These are phyloP conservation scores for Hygrocybe coccinea DNA, from an alignment of 768 basidiomycete species.

Conservation along the genomic window DNA sequence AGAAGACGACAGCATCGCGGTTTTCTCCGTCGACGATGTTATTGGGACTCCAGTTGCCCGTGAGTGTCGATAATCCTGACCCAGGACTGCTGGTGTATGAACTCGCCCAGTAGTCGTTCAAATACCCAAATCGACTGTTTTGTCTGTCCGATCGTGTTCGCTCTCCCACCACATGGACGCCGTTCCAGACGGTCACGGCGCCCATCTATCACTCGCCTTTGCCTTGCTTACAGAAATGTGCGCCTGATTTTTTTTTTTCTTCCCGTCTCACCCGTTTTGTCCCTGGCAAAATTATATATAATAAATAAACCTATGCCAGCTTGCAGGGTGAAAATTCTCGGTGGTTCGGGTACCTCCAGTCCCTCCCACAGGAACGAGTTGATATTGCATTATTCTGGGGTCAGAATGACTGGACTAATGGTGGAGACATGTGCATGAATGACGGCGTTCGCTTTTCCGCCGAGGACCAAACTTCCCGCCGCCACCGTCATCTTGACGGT, in stretches of 20 bases:
- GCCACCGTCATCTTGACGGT: slow-evolving; percentile 23
- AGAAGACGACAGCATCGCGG: slow-evolving; percentile 30
- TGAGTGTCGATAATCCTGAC: slow-evolving; percentile 22
- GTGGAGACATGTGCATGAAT: no score
- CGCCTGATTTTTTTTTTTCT: slow-evolving; percentile 8
- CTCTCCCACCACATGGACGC: slow-evolving; percentile 41
- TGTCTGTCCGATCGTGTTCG: slow-evolving; percentile 56
- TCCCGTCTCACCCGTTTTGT: slow-evolving; percentile 5
- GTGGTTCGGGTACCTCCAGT: slow-evolving; percentile 65
- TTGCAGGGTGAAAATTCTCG: slow-evolving; percentile 44
- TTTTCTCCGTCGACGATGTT: slow-evolving; percentile 29
- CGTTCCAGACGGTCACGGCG: slow-evolving; percentile 51
- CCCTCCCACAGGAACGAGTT: slow-evolving; percentile 48
- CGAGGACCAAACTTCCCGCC: neutral
- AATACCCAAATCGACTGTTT: slow-evolving; percentile 58
- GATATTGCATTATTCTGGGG: slow-evolving; percentile 65
- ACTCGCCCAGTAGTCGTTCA: slow-evolving; percentile 52
- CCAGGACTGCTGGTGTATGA: neutral
- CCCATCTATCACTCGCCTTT: slow-evolving; percentile 56
- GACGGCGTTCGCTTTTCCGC: slow-evolving; percentile 4
- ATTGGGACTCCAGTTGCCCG: slow-evolving; percentile 36
- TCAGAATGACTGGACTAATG: slow-evolving; percentile 6
- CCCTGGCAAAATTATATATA: neutral
- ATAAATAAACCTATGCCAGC: slow-evolving; percentile 38
- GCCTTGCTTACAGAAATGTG: slow-evolving; percentile 66